Conservation (phyloP, 768 basidiomycete genomes). For the Xerocomus potaroensis region DNA sequence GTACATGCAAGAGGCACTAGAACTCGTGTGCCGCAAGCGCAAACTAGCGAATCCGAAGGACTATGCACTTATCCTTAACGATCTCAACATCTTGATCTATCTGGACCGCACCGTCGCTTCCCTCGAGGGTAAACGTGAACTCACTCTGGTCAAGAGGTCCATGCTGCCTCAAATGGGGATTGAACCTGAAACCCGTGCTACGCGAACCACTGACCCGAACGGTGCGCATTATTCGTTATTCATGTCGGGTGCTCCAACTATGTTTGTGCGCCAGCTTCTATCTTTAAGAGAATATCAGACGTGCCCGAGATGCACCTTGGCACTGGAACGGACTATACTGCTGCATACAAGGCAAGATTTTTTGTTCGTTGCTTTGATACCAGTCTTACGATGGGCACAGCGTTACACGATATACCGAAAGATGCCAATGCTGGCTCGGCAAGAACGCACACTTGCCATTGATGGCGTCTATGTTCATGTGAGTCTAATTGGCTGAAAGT, state of each 20-base stretch:
- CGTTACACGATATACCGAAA: constrained; percentile 92
- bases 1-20: constrained; percentile 96
- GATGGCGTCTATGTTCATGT: constrained; percentile 95
- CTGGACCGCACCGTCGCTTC: constrained; percentile 96
- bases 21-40: constrained; percentile 71
- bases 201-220: constrained; percentile 85
- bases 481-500: constrained; percentile 17
- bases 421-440: constrained; percentile 89
- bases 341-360: constrained; percentile 74
- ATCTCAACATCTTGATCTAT: constrained; percentile 72
- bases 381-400: constrained; percentile 34
- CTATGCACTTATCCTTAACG: constrained; percentile 70
- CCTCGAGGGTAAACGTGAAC: constrained; percentile 80
- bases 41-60: constrained; percentile 67
- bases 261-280: constrained; percentile 58
- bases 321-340: constrained; percentile 69
- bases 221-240: constrained; percentile 43
- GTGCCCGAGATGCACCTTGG: constrained; percentile 48
- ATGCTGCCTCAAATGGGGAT: constrained; percentile 72
- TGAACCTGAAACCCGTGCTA: constrained; percentile 60
- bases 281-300: constrained; percentile 87
- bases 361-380: background rate
- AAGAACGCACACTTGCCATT: constrained; percentile 87
- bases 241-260: background rate
- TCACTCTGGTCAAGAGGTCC: constrained; percentile 74